Evolutionary conservation across 225 moss, liverwort and hornwort genomes (phyloP), one percentile per base, ranked within the genome.

Genomic region (Polytrichum formosum): DNA sequence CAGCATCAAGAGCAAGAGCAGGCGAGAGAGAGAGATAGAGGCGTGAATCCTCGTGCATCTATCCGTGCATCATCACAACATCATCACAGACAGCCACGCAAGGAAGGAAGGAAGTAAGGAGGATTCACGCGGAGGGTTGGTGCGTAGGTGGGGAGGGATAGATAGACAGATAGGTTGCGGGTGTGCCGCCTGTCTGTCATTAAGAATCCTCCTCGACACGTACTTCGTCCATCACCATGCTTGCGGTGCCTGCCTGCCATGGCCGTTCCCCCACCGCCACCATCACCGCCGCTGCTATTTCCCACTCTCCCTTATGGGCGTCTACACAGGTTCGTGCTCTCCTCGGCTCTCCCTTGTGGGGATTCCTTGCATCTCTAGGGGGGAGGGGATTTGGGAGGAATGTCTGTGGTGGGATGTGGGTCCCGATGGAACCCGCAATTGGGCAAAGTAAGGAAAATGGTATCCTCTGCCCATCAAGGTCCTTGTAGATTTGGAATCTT

Each of bases 241-340:
- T 81, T 65, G 78, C 84, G 54, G 68, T 74, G 54, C 84, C 81
- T 68, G 78, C 76, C 65, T 84, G 81, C 68, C 78, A 76, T 81
- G 84, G 84, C 72, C 71, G 56, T 60, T 29, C 28, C 70, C 55
- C 73, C 63, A 74, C 70, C 37, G 53, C 30, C 30, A 6, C 30
- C 30, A 6, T 6, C 30, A 28, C 73, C 63, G 72, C 67, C 37
- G 56, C 72, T 75, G 26, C 28, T 20, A 66, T 22, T 21, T 58
- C 75, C 16, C 64, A 8, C 31, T 54, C 31, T 54, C 72, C 61
- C 6, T 22, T 61, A 4, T 61, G 35, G 30, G 70, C 84, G 28
- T 18, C 70, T 2, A 73, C 18, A 9, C 73, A 84, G 76, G 84
- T 67, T 54, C 20, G 53, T 80, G 25, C 54, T 46, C 7, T 68